These are phyloP conservation scores for Phtheirospermum japonicum DNA, from an alignment of 257 asterid genomes.

Conservation along the genomic window DNA sequence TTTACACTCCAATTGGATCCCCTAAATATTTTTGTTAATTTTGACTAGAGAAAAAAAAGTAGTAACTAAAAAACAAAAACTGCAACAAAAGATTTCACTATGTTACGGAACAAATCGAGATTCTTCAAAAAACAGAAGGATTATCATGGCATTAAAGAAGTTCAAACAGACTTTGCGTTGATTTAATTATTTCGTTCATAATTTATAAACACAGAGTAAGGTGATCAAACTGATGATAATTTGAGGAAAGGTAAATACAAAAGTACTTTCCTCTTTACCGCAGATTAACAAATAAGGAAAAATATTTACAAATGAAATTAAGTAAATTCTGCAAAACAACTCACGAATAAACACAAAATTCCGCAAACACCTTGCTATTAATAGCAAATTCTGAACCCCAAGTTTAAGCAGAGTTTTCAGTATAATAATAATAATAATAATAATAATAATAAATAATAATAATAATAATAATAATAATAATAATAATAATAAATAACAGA, in stretches of 20 bases:
- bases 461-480: too few relatives aligned
- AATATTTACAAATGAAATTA: background rate
- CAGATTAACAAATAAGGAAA: background rate
- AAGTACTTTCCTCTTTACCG: background rate
- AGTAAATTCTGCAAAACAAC: conserved; percentile 16
- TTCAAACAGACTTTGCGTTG: background rate
- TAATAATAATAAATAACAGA: too few relatives aligned
- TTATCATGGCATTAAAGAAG: conserved; percentile 7
- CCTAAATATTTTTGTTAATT: conserved; percentile 3
- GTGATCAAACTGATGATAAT: conserved; percentile 9
- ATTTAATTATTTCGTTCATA: background rate
- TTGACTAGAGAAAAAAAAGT: too few relatives aligned
- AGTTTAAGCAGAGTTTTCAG: conserved; percentile 8
- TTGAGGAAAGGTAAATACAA: background rate
- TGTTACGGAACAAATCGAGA: conserved; percentile 3
- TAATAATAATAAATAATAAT: background rate
- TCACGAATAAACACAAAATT: conserved; percentile 6
- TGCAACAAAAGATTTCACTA: background rate
- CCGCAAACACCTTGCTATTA: background rate
- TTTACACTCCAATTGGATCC: background rate
- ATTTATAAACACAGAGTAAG: background rate
- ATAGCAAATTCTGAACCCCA: conserved; percentile 11
- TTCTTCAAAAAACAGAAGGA: conserved; percentile 3
- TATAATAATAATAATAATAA: background rate
- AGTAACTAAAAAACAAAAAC: conserved; percentile 6